phyloP scores from a whole-genome alignment of 2,329 filamentous ascomycete genomes.

The Aureobasidium namibiae region DNA sequence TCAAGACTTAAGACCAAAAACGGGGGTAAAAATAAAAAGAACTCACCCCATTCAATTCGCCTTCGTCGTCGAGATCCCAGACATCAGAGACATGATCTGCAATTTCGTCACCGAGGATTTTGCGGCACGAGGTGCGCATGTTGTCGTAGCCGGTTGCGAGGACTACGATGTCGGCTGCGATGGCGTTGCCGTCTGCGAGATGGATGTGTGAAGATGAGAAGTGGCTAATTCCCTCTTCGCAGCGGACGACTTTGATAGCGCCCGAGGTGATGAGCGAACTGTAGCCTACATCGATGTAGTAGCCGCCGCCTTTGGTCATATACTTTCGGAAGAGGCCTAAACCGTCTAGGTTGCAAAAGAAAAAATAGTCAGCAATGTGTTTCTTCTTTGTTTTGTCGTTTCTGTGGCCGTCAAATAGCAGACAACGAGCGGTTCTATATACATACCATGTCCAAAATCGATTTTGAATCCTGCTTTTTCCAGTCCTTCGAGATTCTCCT shows the following conservation, averaged over 20 bases:
- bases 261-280: constrained; percentile 55
- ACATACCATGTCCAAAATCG: too few relatives aligned
- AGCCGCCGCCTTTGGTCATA: constrained; percentile 56
- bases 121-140: constrained; percentile 56
- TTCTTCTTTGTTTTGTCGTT: too few relatives aligned
- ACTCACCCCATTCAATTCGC: constrained; percentile 25
- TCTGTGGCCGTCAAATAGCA: too few relatives aligned
- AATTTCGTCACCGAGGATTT: constrained; percentile 55
- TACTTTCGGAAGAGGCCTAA: constrained; percentile 55
- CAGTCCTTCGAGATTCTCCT: constrained; percentile 38
- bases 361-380: too few relatives aligned
- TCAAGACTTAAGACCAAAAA: not conserved
- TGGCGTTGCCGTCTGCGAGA: constrained; percentile 44
- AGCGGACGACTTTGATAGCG: constrained; percentile 51
- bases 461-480: constrained; percentile 52
- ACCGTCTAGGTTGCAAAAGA: constrained; percentile 45
- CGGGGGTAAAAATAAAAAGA: not conserved
- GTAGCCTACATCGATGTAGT: constrained; percentile 62
- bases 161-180: constrained; percentile 56
- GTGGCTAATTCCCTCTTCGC: constrained; percentile 42
- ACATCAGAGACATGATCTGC: constrained; percentile 48
- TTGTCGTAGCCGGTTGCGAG: constrained; percentile 52
- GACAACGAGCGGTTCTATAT: too few relatives aligned
- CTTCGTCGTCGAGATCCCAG: constrained; percentile 32
- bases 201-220: constrained; percentile 38